These are phyloP conservation scores for Termitomyces sp. DNA, from an alignment of 768 basidiomycete genomes.

Conservation along the genomic window DNA sequence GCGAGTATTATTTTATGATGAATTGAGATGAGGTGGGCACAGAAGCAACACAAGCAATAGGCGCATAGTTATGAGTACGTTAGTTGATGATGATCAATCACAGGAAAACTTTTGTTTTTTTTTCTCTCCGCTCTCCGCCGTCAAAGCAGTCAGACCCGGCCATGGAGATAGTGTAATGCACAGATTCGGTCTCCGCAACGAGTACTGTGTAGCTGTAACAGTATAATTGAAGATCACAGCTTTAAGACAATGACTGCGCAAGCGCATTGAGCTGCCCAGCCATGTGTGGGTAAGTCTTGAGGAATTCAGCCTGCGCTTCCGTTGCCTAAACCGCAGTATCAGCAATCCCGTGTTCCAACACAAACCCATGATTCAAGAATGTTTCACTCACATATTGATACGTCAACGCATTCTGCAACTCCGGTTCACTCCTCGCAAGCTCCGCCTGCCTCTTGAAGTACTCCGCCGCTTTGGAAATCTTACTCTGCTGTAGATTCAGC, in stretches of 20 bases:
- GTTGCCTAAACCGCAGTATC: conserved; percentile 50
- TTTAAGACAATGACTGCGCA: conserved; percentile 21
- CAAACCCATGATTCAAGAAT: background rate
- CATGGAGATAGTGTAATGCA: background rate
- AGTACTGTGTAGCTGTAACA: background rate
- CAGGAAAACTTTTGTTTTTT: background rate
- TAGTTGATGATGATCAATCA: background rate
- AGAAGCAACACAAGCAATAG: background rate
- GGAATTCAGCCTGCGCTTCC: conserved; percentile 75
- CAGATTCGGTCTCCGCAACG: background rate
- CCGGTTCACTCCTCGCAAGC: conserved; percentile 85
- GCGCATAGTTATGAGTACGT: conserved; percentile 4
- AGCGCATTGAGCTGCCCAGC: conserved; percentile 57
- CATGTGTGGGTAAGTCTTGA: conserved; percentile 78
- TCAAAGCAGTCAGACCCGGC: too few relatives aligned
- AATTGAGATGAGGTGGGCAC: conserved; percentile 8
- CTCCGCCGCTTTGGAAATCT: conserved; percentile 78
- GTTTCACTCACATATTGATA: conserved; percentile 64
- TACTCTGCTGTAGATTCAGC: conserved; percentile 84
- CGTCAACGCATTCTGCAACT: conserved; percentile 73
- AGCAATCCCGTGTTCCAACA: background rate
- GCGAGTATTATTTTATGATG: background rate
- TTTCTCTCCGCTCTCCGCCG: background rate
- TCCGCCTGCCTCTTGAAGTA: conserved; percentile 83
- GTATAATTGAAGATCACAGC: background rate